Evolutionary conservation across 345 rosid genomes (phyloP).

Genomic region (Eucalyptus dawsonii): DNA sequence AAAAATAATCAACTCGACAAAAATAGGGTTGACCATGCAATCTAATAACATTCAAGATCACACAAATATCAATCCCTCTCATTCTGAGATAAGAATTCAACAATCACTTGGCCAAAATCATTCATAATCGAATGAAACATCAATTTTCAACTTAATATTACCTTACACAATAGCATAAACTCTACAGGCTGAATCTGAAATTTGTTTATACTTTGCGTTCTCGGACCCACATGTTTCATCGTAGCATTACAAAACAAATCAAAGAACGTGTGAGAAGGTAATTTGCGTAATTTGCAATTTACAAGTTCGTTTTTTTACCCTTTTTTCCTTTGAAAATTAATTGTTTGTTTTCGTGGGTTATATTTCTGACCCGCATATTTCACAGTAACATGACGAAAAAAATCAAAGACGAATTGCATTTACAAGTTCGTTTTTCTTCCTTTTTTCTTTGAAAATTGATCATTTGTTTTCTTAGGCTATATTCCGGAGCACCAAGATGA

Average conservation of each 20-base stretch:
- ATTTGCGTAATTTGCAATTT: neutral
- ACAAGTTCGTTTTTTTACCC: neutral
- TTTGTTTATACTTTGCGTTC: neutral
- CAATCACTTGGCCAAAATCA: too few species aligned
- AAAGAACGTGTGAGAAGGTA: neutral
- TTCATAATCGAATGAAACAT: rapidly evolving
- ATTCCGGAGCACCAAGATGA: neutral
- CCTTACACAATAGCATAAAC: neutral
- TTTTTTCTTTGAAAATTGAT: neutral
- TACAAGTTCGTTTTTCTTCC: neutral
- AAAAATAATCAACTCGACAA: neutral
- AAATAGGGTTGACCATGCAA: neutral
- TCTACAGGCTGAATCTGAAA: neutral
- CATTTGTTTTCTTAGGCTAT: neutral
- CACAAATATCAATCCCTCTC: too few species aligned
- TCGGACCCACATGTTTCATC: neutral
- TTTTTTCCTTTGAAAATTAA: neutral
- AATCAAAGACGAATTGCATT: neutral
- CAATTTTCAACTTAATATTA: neutral
- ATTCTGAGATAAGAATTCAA: too few species aligned
- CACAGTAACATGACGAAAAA: neutral
- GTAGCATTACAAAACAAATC: neutral
- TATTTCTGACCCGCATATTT: neutral
- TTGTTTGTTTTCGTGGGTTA: neutral
- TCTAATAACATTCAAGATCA: neutral